Base-by-base conservation (phyloP, 2,329 filamentous ascomycete species). In the Grosmannia clavigera region DNA sequence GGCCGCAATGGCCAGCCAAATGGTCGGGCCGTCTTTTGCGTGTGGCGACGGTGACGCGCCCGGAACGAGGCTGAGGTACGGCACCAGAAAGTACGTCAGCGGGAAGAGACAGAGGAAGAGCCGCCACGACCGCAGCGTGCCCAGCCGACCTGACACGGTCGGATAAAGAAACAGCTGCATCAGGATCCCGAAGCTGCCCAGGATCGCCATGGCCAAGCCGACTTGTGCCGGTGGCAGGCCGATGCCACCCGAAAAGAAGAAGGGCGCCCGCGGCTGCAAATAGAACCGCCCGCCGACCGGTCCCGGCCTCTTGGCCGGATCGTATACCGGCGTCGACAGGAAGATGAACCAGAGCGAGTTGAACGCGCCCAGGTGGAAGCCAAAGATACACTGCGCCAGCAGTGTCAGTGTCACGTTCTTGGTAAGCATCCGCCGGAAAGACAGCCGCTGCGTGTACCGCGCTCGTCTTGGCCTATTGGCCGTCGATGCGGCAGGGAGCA, bases 321-420 rank as follows among this genome's bases (percentile, higher is more conserved):
- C 71, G 63, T 76, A 82, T 5, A 85, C 83, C 0, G 86, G 85
- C 0, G 86, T 87, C 1, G 88, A 89, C 54, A 92, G 78, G 70
- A 92, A 91, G 57, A 90, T 78, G 62, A 88, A 88, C 75, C 85
- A 89, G 53, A 92, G 80, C 2, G 86, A 81, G 68, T 88, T 87
- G 75, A 90, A 92, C 33, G 87, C 85, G 62, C 85, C 86, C 66
- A 90, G 78, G 71, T 91, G 88, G 64, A 90, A 81, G 22, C 84
- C 81, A 55, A 90, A 79, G 61, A 90, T 78, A 65, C 86, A 86
- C 64, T 88, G 85, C 10, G 81, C 79, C n/a, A 85, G 64, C 3
- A 92, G 68, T 0, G 79, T 82, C 57, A 79, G 68, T 57, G 69
- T 64, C 22, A 83, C 78, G 61, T 83, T 82, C 55, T 72, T 76